Conservation (phyloP, 2,329 filamentous ascomycete genomes). For the Claviceps sp. region DNA sequence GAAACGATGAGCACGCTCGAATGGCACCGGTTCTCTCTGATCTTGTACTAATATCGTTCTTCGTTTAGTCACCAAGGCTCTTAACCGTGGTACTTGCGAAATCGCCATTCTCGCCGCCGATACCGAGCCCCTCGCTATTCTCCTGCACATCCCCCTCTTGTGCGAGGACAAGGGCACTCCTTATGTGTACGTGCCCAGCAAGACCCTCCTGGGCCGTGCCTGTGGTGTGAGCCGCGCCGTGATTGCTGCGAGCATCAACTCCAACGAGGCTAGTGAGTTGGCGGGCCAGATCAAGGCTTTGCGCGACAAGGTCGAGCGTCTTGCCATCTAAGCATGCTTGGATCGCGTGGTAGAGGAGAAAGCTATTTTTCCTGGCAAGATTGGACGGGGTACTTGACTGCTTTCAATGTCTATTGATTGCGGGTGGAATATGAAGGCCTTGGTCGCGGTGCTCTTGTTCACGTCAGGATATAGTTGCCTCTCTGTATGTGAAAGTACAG, state of each 20-base stretch:
- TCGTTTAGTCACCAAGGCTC: slow-evolving; percentile 54
- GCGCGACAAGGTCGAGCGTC: slow-evolving; percentile 90
- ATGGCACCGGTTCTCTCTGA: neutral
- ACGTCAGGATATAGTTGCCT: too few relatives aligned
- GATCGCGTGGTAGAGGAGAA: neutral
- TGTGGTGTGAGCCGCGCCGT: slow-evolving; percentile 82
- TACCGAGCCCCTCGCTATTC: slow-evolving; percentile 73
- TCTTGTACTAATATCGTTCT: slow-evolving; percentile 3
- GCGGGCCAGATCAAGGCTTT: slow-evolving; percentile 75
- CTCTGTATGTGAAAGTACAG: too few relatives aligned
- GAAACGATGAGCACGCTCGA: too few relatives aligned
- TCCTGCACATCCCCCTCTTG: slow-evolving; percentile 79
- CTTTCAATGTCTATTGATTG: too few relatives aligned
- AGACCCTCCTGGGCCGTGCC: slow-evolving; percentile 77
- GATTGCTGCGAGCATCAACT: slow-evolving; percentile 78
- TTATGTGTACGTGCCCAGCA: slow-evolving; percentile 59
- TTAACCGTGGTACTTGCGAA: slow-evolving; percentile 84
- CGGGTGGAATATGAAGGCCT: too few relatives aligned
- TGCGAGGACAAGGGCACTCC: slow-evolving; percentile 63
- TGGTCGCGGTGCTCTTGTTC: too few relatives aligned
- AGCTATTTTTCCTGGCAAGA: too few relatives aligned
- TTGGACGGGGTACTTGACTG: too few relatives aligned
- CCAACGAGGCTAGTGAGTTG: slow-evolving; percentile 81
- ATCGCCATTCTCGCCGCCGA: slow-evolving; percentile 83
- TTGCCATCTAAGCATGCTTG: slow-evolving; percentile 60